Base-by-base conservation (phyloP, 2,329 filamentous ascomycete genomes). In the Aureobasidium pullulans region DNA sequence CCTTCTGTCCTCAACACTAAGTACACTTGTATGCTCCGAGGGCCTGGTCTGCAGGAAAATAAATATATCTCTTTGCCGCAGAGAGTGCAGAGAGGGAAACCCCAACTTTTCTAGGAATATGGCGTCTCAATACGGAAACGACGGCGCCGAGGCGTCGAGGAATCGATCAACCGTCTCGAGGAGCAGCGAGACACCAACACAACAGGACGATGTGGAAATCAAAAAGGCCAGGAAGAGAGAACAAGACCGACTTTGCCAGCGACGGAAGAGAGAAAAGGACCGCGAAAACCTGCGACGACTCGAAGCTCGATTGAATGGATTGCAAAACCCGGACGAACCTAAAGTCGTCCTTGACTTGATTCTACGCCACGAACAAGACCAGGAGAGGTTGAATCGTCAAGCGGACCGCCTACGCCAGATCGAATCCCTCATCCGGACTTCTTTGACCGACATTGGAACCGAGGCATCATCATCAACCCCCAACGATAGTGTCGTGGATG, bases 201-300 rank as follows among this genome's bases (percentile, higher is more conserved):
- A 54, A 40, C 54, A 57, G 36, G 54, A 57, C 43, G 54, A 57
- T 13, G n/a, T 44, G n/a, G 57, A 59, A 13, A 34, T 44, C 15
- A 52, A 50, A 29, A 59, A 53, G 47, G 57, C 57, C 47, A 37
- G 57, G 13, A 59, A 59, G 11, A 29, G 57, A 10, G 57, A 59
- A 23, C 57, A 59, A 23, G 57, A 59, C 40, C 57, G 57, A n/a
- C 46, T 59, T 15, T 59, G 57, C 46, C 57, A 59, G 9, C 47
- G 57, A 19, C 47, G 57, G 15, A 59, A 59, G 47, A 37, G 57
- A 50, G 57, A 59, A 53, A 59, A 59, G 48, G 57, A 59, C 57
- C 57, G 57, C 47, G 57, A 59, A 6, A 59, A 59, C 23, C 48
- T 59, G 16, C 57, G 57, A 39, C 57, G 57, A 36, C 57, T 59